Conservation (phyloP, 192 early-diverging fungal species). For the Lobulomyces angularis region DNA sequence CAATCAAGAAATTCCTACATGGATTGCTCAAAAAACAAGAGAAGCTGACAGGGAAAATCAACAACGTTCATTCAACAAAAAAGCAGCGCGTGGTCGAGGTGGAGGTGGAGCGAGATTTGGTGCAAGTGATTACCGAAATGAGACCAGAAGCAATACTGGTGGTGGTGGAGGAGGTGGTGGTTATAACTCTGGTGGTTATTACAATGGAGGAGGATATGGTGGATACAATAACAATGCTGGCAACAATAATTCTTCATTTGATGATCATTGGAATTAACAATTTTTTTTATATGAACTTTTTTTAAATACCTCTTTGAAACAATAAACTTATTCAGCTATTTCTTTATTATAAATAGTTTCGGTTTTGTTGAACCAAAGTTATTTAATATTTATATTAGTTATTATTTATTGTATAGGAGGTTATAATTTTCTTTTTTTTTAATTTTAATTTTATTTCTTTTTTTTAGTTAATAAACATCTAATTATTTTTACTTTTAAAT, state of each 20-base stretch:
- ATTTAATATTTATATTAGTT: too few relatives aligned
- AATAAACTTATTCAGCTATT: conserved; percentile 5
- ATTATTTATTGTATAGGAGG: too few relatives aligned
- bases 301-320: conserved; percentile 5
- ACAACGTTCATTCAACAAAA: conserved; percentile 30
- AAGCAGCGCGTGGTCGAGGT: conserved; percentile 31
- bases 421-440: too few relatives aligned
- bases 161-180: conserved; percentile 19
- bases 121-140: conserved; percentile 13
- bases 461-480: too few relatives aligned
- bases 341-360: not conserved
- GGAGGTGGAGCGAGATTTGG: conserved; percentile 36
- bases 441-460: too few relatives aligned
- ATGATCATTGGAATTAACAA: conserved; percentile 9
- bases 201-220: conserved; percentile 2
- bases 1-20: conserved; percentile 82
- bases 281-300: not conserved
- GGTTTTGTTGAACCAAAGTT: conserved; percentile 5
- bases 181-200: conserved; percentile 12
- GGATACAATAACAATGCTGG: conserved; percentile 7
- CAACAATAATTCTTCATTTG: conserved; percentile 11
- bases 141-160: conserved; percentile 12
- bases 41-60: conserved; percentile 42
- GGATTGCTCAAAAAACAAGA: conserved; percentile 43
- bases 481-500: too few relatives aligned